Percentiles rank a stretch among this genome's conserved stretches.
phyloP scores from a whole-genome alignment of 2,329 filamentous ascomycete species.

The Westerdykella ornata region DNA sequence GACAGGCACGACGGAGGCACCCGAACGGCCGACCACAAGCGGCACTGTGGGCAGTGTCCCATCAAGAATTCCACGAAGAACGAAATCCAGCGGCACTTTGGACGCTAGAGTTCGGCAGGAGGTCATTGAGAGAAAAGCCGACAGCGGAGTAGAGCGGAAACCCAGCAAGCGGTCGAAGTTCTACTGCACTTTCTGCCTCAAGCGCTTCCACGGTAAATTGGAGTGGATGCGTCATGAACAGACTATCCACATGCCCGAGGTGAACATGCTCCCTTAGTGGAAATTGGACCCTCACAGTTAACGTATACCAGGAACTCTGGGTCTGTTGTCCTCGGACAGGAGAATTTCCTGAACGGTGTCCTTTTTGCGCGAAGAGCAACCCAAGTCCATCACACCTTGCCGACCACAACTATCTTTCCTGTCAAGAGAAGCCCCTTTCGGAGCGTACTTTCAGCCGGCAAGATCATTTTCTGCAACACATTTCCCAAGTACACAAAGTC shows the following conservation, averaged over 20 bases:
- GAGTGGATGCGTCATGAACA: slow-evolving; percentile 56
- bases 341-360: slow-evolving; percentile 41
- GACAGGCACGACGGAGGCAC: slow-evolving; percentile 6
- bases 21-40: slow-evolving; percentile 9
- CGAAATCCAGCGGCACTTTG: slow-evolving; percentile 15
- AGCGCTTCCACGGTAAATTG: slow-evolving; percentile 39
- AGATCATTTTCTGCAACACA: slow-evolving; percentile 47
- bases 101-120: slow-evolving; percentile 7
- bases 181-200: slow-evolving; percentile 24
- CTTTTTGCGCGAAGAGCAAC: slow-evolving; percentile 44
- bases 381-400: slow-evolving; percentile 46
- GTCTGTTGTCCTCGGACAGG: slow-evolving; percentile 19
- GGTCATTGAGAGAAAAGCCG: not conserved
- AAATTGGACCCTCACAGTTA: not conserved
- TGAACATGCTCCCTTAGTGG: not conserved
- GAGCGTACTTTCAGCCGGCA: slow-evolving; percentile 51
- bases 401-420: slow-evolving; percentile 48
- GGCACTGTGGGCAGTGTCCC: slow-evolving; percentile 3
- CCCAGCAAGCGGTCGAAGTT: slow-evolving; percentile 14
- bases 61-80: slow-evolving; percentile 3
- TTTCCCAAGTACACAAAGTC: slow-evolving; percentile 44
- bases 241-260: slow-evolving; percentile 52
- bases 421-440: slow-evolving; percentile 50
- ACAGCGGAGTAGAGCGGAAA: slow-evolving; percentile 5
- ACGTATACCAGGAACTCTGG: slow-evolving; percentile 11